phyloP scores from a whole-genome alignment of 768 basidiomycete genomes.

The Lentinula edodes region DNA sequence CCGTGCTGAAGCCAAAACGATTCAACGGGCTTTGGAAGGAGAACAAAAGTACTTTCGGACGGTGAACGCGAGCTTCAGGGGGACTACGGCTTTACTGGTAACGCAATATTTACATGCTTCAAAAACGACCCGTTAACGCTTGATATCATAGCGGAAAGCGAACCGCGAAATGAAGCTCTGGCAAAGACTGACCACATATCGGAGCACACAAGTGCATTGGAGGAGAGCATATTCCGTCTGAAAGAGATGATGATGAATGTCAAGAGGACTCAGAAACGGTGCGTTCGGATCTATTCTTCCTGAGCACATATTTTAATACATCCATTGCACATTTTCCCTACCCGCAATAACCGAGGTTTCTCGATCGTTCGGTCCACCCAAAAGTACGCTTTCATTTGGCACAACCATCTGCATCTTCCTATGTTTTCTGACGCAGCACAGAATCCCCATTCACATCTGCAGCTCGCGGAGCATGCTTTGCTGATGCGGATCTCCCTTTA shows the following conservation, averaged over 20 bases:
- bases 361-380: slow-evolving; percentile 87
- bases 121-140: slow-evolving; percentile 96
- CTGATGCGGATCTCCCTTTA: not conserved
- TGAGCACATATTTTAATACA: not conserved
- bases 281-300: slow-evolving; percentile 23
- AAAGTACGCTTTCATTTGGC: slow-evolving; percentile 42
- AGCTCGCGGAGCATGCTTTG: not conserved
- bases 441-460: not conserved
- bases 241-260: slow-evolving; percentile 84
- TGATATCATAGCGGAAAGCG: slow-evolving; percentile 98
- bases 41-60: slow-evolving; percentile 75
- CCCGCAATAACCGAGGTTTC: slow-evolving; percentile 90
- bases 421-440: not conserved
- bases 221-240: slow-evolving; percentile 93
- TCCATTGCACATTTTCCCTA: slow-evolving; percentile 68
- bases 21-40: slow-evolving; percentile 31
- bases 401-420: not conserved
- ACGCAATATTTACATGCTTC: slow-evolving; percentile 86
- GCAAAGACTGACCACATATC: slow-evolving; percentile 84
- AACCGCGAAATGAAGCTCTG: slow-evolving; percentile 85
- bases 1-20: slow-evolving; percentile 10
- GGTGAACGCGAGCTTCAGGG: slow-evolving; percentile 89
- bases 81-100: slow-evolving; percentile 95
- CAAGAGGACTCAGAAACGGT: slow-evolving; percentile 93
- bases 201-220: slow-evolving; percentile 89